A percentile compares a stretch with the other conserved stretches of the same genome.
Conservation (phyloP, 306 rosid genomes). For the Prunus mongolica region DNA sequence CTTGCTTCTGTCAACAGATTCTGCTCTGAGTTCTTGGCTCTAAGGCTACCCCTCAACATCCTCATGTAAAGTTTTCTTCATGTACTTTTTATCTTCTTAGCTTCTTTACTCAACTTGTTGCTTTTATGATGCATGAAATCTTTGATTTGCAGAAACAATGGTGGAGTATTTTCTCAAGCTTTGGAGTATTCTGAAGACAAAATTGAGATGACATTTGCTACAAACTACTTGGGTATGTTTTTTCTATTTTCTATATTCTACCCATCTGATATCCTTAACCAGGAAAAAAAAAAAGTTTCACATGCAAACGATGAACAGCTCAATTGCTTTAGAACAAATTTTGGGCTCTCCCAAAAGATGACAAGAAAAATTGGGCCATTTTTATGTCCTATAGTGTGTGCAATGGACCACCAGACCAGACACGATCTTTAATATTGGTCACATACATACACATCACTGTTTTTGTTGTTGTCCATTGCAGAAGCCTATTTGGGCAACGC, state of each 20-base stretch:
- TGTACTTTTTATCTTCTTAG: conserved; percentile 9
- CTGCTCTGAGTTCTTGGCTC: conserved; percentile 63
- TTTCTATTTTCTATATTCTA: neutral
- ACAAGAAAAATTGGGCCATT: neutral
- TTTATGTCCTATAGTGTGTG: neutral
- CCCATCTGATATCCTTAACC: too few species aligned
- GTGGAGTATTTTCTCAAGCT: conserved; percentile 69
- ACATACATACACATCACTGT: neutral
- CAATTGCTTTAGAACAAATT: neutral
- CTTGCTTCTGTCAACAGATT: conserved; percentile 74
- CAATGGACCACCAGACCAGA: neutral
- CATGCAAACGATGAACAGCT: neutral
- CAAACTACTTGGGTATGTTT: conserved; percentile 81
- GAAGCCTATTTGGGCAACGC: neutral
- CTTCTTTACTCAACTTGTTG: neutral
- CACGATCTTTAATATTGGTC: neutral
- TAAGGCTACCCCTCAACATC: conserved; percentile 68
- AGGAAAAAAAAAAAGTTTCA: neutral
- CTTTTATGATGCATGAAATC: neutral
- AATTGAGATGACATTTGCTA: conserved; percentile 94
- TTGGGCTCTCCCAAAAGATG: neutral
- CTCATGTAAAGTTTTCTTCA: conserved; percentile 49
- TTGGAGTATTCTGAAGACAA: conserved; percentile 91
- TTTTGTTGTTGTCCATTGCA: neutral
- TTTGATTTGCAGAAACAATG: conserved; percentile 72